phyloP scores from a whole-genome alignment of 2,329 filamentous ascomycete species.

The Chaetomium globosum region DNA sequence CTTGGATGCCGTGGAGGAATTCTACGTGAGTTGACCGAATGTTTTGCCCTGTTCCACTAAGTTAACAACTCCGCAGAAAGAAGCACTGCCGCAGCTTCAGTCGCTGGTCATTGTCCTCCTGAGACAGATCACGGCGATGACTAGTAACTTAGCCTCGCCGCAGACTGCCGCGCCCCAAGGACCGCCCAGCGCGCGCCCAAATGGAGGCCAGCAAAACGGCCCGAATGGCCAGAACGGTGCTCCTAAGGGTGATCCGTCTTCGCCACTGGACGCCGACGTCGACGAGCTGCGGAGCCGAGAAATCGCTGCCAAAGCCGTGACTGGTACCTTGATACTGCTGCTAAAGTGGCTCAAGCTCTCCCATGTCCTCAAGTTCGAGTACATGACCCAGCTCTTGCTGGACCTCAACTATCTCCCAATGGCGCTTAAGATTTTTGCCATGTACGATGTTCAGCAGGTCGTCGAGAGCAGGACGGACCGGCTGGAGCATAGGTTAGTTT shows the following conservation, averaged over 20 bases:
- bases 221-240: slow-evolving; percentile 41
- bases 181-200: slow-evolving; percentile 44
- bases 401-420: slow-evolving; percentile 95
- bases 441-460: slow-evolving; percentile 89
- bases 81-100: slow-evolving; percentile 81
- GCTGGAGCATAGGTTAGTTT: slow-evolving; percentile 71
- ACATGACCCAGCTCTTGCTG: slow-evolving; percentile 86
- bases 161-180: slow-evolving; percentile 49
- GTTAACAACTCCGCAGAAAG: slow-evolving; percentile 56
- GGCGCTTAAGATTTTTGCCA: slow-evolving; percentile 88
- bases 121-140: slow-evolving; percentile 83
- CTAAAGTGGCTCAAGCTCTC: slow-evolving; percentile 97
- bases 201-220: slow-evolving; percentile 43
- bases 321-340: slow-evolving; percentile 82
- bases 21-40: slow-evolving; percentile 70
- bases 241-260: slow-evolving; percentile 46
- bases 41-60: not conserved
- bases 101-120: slow-evolving; percentile 91
- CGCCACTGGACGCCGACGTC: slow-evolving; percentile 70
- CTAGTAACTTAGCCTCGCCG: slow-evolving; percentile 77
- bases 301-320: slow-evolving; percentile 87
- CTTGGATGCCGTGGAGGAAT: slow-evolving; percentile 73
- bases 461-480: slow-evolving; percentile 85
- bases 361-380: slow-evolving; percentile 94
- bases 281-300: slow-evolving; percentile 81